Evolutionary conservation across 805 yeast species (phyloP), one percentile per base, ranked within the genome.

Genomic region (Jamesozyma hellenica): DNA sequence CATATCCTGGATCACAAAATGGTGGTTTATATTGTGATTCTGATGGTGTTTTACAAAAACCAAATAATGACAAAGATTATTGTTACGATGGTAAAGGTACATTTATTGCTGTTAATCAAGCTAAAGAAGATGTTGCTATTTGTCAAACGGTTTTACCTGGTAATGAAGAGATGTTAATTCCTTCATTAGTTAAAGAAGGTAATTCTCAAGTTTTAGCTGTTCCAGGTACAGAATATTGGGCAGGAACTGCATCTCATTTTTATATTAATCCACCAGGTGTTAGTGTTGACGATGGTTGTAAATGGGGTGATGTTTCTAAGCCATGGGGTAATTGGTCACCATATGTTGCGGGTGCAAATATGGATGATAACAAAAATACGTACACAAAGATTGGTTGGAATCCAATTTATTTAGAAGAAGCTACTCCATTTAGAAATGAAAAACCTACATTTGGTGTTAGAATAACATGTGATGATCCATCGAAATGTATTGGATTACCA

Each of bases 141-240:
- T 86, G 96, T 61, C 95, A 87, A 65, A 86, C 95, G 8, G 95
- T 87, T 6, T 69, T 87, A 42, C 96, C 96, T 18, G 96, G 96
- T 49, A 83, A 85, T 61, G 95, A 86, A 66, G 94, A 86, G 50
- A 86, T 86, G 95, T 68, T 85, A 58, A 85, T 87, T 48, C 96
- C 96, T 44, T 85, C 94, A 17, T 80, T 42, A n/a, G 46, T 49
- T 3, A 70, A 64, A n/a, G 62, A 68, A 12, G 71, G 75, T 9
- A 52, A 64, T 8, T 44, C 67, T n/a, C 61, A 66, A 40, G 66
- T 71, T 2, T 64, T 86, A 42, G 94, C 95, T 17, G 95, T 86
- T 38, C 95, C 95, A 14, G 86, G 82, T 17, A 65, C 87, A 2
- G 77, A 76, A 41, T 86, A 86, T 67, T 85, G 84, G 82, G 92